Percentiles rank a stretch among this genome's conserved stretches.
phyloP scores from a whole-genome alignment of 495 filamentous ascomycete genomes.

The Penicillium egyptiacum region DNA sequence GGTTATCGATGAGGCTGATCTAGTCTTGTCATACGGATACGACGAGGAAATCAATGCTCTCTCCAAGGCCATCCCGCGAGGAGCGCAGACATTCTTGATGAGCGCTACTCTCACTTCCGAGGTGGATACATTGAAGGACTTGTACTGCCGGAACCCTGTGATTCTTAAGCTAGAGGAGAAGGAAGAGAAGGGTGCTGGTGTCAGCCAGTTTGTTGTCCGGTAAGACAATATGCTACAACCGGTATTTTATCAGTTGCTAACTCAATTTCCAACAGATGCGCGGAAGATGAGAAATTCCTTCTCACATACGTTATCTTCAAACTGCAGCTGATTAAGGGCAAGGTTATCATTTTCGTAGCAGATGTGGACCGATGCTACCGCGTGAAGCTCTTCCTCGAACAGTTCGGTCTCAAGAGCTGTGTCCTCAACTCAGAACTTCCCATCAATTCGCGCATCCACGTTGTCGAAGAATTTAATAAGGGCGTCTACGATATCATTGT shows the following conservation, averaged over 20 bases:
- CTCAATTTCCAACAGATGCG: constrained; percentile 56
- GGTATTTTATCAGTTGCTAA: constrained; percentile 13
- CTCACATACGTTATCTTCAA: constrained; percentile 93
- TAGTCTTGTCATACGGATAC: constrained; percentile 93
- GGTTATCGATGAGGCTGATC: constrained; percentile 92
- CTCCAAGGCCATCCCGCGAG: constrained; percentile 72
- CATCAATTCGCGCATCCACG: constrained; percentile 87
- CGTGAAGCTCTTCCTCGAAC: constrained; percentile 92
- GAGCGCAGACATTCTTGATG: constrained; percentile 88
- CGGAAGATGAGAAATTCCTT: constrained; percentile 96
- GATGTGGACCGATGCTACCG: constrained; percentile 94
- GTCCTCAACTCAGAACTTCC: constrained; percentile 94
- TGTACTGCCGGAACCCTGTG: constrained; percentile 82
- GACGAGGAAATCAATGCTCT: constrained; percentile 82
- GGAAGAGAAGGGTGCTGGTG: constrained; percentile 66
- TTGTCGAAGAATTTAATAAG: constrained; percentile 96
- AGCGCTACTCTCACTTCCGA: constrained; percentile 88
- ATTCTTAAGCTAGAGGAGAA: constrained; percentile 74
- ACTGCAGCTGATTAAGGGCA: constrained; percentile 90
- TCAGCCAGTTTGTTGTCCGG: constrained; percentile 86
- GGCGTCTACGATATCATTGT: constrained; percentile 96
- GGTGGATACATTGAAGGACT: constrained; percentile 76
- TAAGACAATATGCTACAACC: constrained; percentile 34
- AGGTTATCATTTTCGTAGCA: constrained; percentile 89
- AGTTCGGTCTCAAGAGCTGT: constrained; percentile 92